Base-by-base conservation (phyloP, 2,329 filamentous ascomycete genomes). In the Curvularia lunata region DNA sequence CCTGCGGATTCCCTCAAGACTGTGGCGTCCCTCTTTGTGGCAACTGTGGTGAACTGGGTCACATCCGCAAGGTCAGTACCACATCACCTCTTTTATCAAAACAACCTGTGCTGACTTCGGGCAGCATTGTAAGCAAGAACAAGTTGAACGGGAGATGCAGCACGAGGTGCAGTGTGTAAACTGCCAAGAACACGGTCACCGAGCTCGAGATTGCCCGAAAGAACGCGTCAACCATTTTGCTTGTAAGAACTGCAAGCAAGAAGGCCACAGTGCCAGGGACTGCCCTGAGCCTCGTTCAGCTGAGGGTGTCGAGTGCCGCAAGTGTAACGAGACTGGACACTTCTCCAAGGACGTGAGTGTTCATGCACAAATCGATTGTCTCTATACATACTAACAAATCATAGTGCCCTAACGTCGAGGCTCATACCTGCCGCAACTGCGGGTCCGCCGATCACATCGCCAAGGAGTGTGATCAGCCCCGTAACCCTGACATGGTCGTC, bases 221-320 rank as follows among this genome's bases (percentile, higher is more conserved):
- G 73, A 75, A 56, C 78, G 89, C 48, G 77, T 85, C 28, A 85
- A 89, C 78, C 86, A 81, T 55, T 87, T 84, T 63, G 86, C 85
- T 7, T 91, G 88, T 83, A 85, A 83, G 72, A 91, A 91, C 71
- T 91, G 88, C 79, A 85, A 84, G 84, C 78, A 76, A 71, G 78
- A 75, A 28, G 70, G 73, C 8, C 70, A 73, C 42, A 70, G 55
- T 23, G 62, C 75, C 23, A 74, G 71, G 58, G 78, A 81, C 27
- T 79, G 79, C 60, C 67, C 76, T 45, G 77, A 80, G 58, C 78
- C 78, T 43, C 76, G 76, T 37, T 83, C 86, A 27, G 75, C 77
- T 32, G 84, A 82, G 27, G 82, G 83, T 51, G 83, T 89, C 1
- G 86, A 89, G 71, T 91, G 88, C 72, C 85, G 84, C 66, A 88